Conservation (phyloP, 495 filamentous ascomycete species). For the Durotheca rogersii region DNA sequence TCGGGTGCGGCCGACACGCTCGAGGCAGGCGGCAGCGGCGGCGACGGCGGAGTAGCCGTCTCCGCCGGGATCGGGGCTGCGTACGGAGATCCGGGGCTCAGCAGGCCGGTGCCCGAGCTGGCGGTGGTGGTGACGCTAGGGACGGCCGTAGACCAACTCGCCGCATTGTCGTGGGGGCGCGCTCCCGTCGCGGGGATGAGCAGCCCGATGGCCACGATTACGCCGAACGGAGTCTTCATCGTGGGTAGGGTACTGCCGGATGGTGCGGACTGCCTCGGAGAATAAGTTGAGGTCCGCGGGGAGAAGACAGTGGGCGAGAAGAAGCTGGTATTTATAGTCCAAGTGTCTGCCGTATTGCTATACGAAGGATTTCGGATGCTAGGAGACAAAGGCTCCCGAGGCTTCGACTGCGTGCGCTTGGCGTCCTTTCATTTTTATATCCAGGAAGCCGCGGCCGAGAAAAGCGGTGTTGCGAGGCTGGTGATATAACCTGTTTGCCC, state of each 20-base stretch:
- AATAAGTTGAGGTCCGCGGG: no score
- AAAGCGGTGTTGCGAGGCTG: no score
- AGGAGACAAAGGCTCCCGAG: no score
- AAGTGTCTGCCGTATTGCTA: no score
- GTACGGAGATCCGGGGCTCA: not conserved
- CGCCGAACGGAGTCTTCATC: not conserved
- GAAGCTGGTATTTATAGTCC: no score
- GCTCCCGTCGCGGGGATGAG: not conserved
- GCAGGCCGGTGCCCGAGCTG: not conserved
- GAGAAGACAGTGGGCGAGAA: no score
- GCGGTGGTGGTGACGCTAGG: not conserved
- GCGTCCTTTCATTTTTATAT: no score
- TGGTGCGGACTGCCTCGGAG: not conserved
- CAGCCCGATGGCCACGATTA: not conserved
- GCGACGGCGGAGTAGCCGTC: slow-evolving; percentile 1
- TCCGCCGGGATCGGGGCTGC: not conserved
- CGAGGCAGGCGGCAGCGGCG: not conserved
- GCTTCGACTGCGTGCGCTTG: no score
- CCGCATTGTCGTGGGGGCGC: not conserved
- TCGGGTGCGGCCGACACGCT: no score
- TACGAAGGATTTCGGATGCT: no score
- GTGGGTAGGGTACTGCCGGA: not conserved
- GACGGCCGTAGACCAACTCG: not conserved
- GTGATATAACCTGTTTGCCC: no score
- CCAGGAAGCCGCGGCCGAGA: no score